Evolutionary conservation across 176 grass and related monocot genomes (phyloP), one percentile per base, ranked within the genome.

Genomic region (Oryza meyeriana): DNA sequence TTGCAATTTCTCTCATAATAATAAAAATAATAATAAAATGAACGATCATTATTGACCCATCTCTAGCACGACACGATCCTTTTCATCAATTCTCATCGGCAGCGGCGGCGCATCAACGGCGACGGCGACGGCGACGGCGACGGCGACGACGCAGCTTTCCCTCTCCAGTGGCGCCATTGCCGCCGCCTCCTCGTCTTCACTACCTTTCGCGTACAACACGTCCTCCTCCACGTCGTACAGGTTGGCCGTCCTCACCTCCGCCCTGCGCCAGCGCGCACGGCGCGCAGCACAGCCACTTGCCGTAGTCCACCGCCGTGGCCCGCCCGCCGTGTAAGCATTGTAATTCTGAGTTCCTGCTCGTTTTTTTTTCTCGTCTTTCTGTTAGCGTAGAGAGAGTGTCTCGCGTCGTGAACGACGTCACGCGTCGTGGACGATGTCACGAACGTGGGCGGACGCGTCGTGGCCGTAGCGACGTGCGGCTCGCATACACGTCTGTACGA

Each of bases 201-300:
- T 57, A 6, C 41, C 38, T 20, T 74, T 91, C 4, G 29, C 40
- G 13, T 71, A 79, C 28, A 89, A 26, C 31, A 22, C 59, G 16
- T 72, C 84, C 5, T 72, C 81, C 82, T 92, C 89, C 3, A 85
- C 30, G 26, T 90, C 79, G 25, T 91, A 91, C 2, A 94, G 29
- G 68, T 89, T 94, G 11, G 12, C 87, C 26, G 89, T 94, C 75
- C 92, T 79, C 61, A 94, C 86, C 80, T 94, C 92, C n/a, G n/a
- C n/a, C n/a, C 74, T 94, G 89, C 62, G 89, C 92, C 58, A 94
- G 80, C 40, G 89, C 78, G 81, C 92, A 91, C 72, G 80, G 74
- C 57, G 84, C 85, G 33, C 80, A 89, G 2, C 80, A 61, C n/a
- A 89, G 29, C 90, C 87, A 92, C 40, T 79, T 88, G 69, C 40